Percentiles rank a stretch among this genome's conserved stretches.
Evolutionary conservation across 805 yeast species (phyloP).

Genomic region (Metschnikowia cerradonensis): DNA sequence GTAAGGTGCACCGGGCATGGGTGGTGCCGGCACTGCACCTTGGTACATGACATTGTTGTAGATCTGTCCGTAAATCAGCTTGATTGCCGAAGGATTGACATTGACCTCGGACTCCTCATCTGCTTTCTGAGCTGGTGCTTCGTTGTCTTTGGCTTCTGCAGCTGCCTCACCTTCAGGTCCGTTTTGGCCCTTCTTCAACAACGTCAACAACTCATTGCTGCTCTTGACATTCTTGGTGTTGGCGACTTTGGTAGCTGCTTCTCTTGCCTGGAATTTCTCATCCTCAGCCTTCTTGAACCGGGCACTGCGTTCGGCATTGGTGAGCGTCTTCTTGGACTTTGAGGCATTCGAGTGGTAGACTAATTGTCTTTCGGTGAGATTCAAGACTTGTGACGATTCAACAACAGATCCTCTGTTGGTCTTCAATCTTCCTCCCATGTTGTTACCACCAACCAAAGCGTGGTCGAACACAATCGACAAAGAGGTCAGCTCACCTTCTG

Average conservation of each 20-base stretch:
- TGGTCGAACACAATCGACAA: slow-evolving; percentile 81
- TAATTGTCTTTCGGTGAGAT: slow-evolving; percentile 69
- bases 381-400: slow-evolving; percentile 77
- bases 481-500: slow-evolving; percentile 58
- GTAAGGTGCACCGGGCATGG: slow-evolving; percentile 6
- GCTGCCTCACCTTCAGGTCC: slow-evolving; percentile 9
- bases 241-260: slow-evolving; percentile 8
- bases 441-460: slow-evolving; percentile 78
- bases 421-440: slow-evolving; percentile 69
- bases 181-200: slow-evolving; percentile 24
- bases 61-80: slow-evolving; percentile 41
- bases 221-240: slow-evolving; percentile 22
- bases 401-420: slow-evolving; percentile 82
- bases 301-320: slow-evolving; percentile 17
- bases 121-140: background rate
- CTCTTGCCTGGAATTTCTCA: background rate
- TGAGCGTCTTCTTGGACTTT: slow-evolving; percentile 29
- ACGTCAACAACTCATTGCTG: slow-evolving; percentile 29
- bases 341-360: slow-evolving; percentile 72
- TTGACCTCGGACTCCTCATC: slow-evolving; percentile 16
- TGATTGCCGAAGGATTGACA: slow-evolving; percentile 30
- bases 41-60: slow-evolving; percentile 42
- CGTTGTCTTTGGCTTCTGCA: background rate
- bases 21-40: slow-evolving; percentile 20
- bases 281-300: slow-evolving; percentile 10